Evolutionary conservation across 176 grass and related monocot genomes (phyloP), one percentile per base, ranked within the genome.

Genomic region (Zoysia japonica): DNA sequence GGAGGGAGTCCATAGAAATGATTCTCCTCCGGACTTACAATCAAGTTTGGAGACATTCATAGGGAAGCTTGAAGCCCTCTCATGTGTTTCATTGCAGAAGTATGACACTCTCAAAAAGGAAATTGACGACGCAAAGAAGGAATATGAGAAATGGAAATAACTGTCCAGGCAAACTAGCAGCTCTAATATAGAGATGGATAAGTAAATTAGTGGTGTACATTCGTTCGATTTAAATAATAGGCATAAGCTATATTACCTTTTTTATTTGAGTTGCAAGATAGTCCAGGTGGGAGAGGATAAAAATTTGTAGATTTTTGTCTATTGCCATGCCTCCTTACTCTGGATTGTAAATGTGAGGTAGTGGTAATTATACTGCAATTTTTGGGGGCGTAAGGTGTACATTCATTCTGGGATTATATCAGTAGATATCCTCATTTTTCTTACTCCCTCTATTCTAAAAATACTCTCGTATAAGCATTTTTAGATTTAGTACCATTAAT

Each of bases 11-110:
- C 81, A 77, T 17, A 85, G 68, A 67, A 89, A 84, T 74, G 72
- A 65, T 41, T 66, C 53, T 35, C 76, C 72, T 37, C 63, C 69
- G 10, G 92, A 99, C 82, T 89, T 99, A 68, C 92, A 84, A 47
- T 84, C 90, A 66, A 79, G 88, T 69, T 76, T 99, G 83, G 89
- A 76, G 50, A 81, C 45, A 55, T 91, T 99, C 75, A 54, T 99
- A 44, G 64, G 57, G 65, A 82, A 74, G 83, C 88, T 99, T 49
- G 69, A 72, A 83, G 13, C 8, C 28, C 93, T 93, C 80, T 85
- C 96, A 1, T 13, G 77, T 36, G 65, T 14, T 65, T 96, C 96
- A 46, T 53, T 86, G 54, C 10, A 83, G 56, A 79, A 68, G 16
- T 99, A 99, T 83, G 67, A 17, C 10, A 2, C 3, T 20, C 91